These are phyloP conservation scores for Dryas integrifolia DNA, from an alignment of 331 rosid species.

Conservation along the genomic window DNA sequence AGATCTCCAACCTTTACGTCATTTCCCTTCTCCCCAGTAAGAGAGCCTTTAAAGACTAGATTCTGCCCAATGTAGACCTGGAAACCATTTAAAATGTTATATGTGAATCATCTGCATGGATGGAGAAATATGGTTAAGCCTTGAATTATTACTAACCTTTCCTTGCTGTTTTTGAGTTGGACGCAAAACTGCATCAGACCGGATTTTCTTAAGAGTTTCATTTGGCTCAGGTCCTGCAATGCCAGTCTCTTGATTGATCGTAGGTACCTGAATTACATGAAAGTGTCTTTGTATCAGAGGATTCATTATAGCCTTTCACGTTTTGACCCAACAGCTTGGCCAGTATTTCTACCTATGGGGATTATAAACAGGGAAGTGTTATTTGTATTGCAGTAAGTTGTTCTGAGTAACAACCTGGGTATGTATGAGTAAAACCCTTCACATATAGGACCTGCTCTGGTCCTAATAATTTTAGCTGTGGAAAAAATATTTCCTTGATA, in stretches of 20 bases:
- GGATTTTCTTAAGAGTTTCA: slow-evolving; percentile 45
- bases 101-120: slow-evolving; percentile 20
- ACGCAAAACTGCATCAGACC: slow-evolving; percentile 66
- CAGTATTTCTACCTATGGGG: too few relatives aligned
- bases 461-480: too few relatives aligned
- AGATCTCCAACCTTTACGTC: slow-evolving; percentile 56
- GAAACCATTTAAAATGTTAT: slow-evolving; percentile 20
- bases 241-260: slow-evolving; percentile 68
- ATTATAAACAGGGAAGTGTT: too few relatives aligned
- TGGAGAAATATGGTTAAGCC: slow-evolving; percentile 3
- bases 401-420: too few relatives aligned
- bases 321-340: too few relatives aligned
- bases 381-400: too few relatives aligned
- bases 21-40: slow-evolving; percentile 43
- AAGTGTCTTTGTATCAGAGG: neutral
- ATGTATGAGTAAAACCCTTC: too few relatives aligned
- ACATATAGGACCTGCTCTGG: too few relatives aligned
- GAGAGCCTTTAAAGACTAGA: slow-evolving; percentile 58
- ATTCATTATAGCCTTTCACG: neutral
- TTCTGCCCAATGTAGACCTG: slow-evolving; percentile 88
- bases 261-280: slow-evolving; percentile 53
- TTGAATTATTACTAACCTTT: slow-evolving; percentile 45
- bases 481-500: too few relatives aligned
- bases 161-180: slow-evolving; percentile 57
- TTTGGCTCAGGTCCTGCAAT: slow-evolving; percentile 55